Evolutionary conservation across 169 alveolate genomes (phyloP).

Genomic region (Plasmodium gallinaceum): DNA sequence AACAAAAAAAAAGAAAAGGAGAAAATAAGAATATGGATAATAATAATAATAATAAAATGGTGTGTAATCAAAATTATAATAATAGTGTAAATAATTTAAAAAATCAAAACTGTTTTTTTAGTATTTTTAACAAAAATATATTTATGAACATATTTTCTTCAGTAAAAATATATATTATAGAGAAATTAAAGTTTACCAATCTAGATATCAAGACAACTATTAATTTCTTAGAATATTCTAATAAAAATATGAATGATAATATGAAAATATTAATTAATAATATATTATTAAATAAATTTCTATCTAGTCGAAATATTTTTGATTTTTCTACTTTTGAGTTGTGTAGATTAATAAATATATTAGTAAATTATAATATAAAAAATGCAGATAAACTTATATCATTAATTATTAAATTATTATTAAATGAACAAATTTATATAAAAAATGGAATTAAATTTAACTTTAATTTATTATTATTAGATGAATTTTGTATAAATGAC

Average conservation of each 20-base stretch:
- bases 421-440: slow-evolving; percentile 19
- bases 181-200: not conserved
- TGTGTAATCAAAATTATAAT: not conserved
- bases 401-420: slow-evolving; percentile 1
- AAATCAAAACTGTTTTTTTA: too few species aligned
- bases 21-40: not conserved
- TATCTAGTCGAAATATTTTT: not conserved
- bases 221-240: slow-evolving; percentile 9
- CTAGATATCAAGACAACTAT: slow-evolving; percentile 14
- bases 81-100: not conserved
- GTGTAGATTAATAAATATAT: slow-evolving; percentile 42
- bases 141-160: not conserved
- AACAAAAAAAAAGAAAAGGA: not conserved
- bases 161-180: not conserved
- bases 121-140: too few species aligned
- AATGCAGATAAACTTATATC: slow-evolving; percentile 1
- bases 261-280: not conserved
- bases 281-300: slow-evolving; percentile 2
- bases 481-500: too few species aligned
- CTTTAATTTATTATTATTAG: not conserved
- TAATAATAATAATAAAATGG: too few species aligned
- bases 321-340: slow-evolving; percentile 44
- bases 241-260: not conserved
- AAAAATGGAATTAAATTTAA: not conserved
- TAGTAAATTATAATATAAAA: slow-evolving; percentile 16